Conservation (phyloP, 345 rosid species). For the Lepidium didymum region DNA sequence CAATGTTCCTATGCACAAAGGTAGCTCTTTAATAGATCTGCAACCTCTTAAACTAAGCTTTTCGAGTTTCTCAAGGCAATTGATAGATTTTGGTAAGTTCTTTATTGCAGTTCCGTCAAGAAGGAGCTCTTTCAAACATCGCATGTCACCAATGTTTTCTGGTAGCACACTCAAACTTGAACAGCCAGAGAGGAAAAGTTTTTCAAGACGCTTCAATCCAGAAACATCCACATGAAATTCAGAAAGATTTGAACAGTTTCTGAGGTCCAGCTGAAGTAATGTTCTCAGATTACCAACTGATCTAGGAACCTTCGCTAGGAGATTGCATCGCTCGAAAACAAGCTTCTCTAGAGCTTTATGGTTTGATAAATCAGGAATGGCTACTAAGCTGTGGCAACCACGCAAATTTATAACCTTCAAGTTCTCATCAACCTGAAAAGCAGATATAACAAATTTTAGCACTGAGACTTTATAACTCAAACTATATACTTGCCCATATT, state of each 20-base stretch:
- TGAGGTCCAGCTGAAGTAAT: constrained; percentile 19
- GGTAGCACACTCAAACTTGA: constrained; percentile 22
- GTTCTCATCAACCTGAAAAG: constrained; percentile 9
- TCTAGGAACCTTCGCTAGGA: constrained; percentile 17
- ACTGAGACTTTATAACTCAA: background rate
- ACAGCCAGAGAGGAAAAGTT: constrained; percentile 29
- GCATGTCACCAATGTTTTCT: constrained; percentile 19
- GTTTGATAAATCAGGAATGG: constrained; percentile 27
- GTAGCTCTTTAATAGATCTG: constrained; percentile 13
- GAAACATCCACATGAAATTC: constrained; percentile 26
- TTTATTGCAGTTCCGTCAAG: constrained; percentile 23
- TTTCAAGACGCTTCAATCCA: constrained; percentile 17
- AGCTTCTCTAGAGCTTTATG: constrained; percentile 20
- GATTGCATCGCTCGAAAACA: constrained; percentile 13
- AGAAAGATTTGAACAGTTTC: constrained; percentile 15
- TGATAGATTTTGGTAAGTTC: constrained; percentile 8
- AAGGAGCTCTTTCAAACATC: constrained; percentile 20
- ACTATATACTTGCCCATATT: background rate
- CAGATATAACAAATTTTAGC: background rate
- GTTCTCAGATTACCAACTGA: constrained; percentile 15
- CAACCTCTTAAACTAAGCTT: constrained; percentile 15
- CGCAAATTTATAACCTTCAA: constrained; percentile 25
- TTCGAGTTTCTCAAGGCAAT: background rate
- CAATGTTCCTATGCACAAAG: background rate
- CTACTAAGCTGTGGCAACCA: constrained; percentile 21